phyloP scores from a whole-genome alignment of 192 early-diverging fungal species.

The Gaertneriomyces semiglobifer region DNA sequence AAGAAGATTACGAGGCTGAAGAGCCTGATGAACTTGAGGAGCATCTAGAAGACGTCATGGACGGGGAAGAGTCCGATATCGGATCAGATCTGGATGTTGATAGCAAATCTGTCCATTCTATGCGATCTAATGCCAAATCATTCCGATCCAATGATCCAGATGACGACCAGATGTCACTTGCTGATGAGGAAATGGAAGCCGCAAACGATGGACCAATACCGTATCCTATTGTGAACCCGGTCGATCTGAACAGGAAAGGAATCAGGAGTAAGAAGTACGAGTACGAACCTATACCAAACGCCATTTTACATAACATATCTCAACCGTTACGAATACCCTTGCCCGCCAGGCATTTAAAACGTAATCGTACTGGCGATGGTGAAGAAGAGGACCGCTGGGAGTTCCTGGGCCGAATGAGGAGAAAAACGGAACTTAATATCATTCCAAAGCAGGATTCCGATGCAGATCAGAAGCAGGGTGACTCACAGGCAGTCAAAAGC shows the following conservation, averaged over 20 bases:
- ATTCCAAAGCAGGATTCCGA: background rate
- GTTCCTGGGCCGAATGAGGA: background rate
- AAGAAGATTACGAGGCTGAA: slow-evolving; percentile 74
- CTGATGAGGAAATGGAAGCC: slow-evolving; percentile 38
- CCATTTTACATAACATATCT: slow-evolving; percentile 62
- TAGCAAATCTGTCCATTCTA: too few relatives aligned
- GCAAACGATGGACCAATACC: background rate
- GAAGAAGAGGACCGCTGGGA: background rate
- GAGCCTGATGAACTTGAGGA: background rate
- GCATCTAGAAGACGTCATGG: slow-evolving; percentile 19
- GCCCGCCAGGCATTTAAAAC: background rate
- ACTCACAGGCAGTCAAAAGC: background rate
- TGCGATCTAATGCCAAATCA: background rate
- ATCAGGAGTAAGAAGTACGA: slow-evolving; percentile 56
- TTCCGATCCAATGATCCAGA: background rate
- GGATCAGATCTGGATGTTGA: background rate
- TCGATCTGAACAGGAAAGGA: slow-evolving; percentile 49
- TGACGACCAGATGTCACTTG: slow-evolving; percentile 11
- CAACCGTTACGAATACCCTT: slow-evolving; percentile 7
- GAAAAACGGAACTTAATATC: background rate
- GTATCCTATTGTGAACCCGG: slow-evolving; percentile 10
- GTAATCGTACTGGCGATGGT: background rate
- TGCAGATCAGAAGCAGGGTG: background rate
- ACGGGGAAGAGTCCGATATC: slow-evolving; percentile 13
- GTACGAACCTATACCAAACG: slow-evolving; percentile 59